phyloP scores from a whole-genome alignment of 2,329 filamentous ascomycete genomes.

The Pestalotiopsis sp. region DNA sequence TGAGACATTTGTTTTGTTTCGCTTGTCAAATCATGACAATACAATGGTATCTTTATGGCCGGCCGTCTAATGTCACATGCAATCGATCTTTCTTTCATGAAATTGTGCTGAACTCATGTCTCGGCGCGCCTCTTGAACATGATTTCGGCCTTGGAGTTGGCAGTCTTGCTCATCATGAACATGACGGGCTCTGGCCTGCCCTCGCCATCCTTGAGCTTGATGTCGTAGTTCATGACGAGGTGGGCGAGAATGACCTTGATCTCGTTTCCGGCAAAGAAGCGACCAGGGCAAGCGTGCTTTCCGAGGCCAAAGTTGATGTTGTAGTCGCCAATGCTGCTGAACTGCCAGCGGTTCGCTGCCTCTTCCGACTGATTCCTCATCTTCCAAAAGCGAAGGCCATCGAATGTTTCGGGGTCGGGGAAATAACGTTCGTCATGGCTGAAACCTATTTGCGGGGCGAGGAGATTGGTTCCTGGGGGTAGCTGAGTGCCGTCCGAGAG shows the following conservation, averaged over 20 bases:
- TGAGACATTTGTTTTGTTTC: not conserved
- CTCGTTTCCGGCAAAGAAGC: slow-evolving; percentile 46
- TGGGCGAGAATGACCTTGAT: slow-evolving; percentile 44
- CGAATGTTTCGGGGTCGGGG: slow-evolving; percentile 35
- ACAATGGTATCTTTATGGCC: not conserved
- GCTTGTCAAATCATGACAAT: not conserved
- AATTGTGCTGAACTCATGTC: not conserved
- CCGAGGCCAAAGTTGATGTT: slow-evolving; percentile 39
- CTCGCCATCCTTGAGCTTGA: slow-evolving; percentile 30
- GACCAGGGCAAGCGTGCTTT: slow-evolving; percentile 41
- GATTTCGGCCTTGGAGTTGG: slow-evolving; percentile 31
- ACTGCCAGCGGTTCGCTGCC: slow-evolving; percentile 23
- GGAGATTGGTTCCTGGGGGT: slow-evolving; percentile 42
- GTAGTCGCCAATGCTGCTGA: slow-evolving; percentile 36
- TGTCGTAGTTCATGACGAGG: slow-evolving; percentile 41
- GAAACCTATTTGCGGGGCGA: slow-evolving; percentile 38
- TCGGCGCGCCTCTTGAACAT: slow-evolving; percentile 24
- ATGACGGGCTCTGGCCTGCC: slow-evolving; percentile 25
- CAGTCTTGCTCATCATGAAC: slow-evolving; percentile 35
- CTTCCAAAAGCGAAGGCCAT: slow-evolving; percentile 39
- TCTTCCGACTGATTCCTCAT: slow-evolving; percentile 27
- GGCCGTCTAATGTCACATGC: not conserved
- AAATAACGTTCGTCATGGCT: slow-evolving; percentile 37
- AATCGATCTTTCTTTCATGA: not conserved
- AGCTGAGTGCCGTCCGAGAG: slow-evolving; percentile 55